A percentile compares a stretch with the other conserved stretches of the same genome.
Evolutionary conservation across 495 filamentous ascomycete species (phyloP).

Genomic region (Penicillium psychrofluorescens): DNA sequence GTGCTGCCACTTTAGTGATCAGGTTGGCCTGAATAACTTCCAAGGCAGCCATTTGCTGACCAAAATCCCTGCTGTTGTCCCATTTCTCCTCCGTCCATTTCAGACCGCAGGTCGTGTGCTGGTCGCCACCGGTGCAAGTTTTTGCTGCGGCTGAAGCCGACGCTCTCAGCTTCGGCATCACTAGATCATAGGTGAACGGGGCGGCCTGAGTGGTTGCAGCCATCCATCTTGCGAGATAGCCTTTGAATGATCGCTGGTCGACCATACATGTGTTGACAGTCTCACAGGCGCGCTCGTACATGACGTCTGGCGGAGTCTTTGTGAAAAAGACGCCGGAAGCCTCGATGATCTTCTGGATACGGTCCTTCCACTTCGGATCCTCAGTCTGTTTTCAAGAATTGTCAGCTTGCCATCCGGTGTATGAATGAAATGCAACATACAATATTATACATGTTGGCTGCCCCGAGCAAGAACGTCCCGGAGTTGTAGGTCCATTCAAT

Average conservation of each 20-base stretch:
- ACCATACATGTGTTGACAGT: constrained; percentile 53
- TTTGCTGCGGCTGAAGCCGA: constrained; percentile 63
- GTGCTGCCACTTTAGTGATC: constrained; percentile 35
- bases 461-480: constrained; percentile 30
- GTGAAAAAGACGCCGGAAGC: constrained; percentile 47
- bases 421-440: constrained; percentile 10
- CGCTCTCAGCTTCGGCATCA: constrained; percentile 58
- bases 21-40: constrained; percentile 60
- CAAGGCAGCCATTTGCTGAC: constrained; percentile 67
- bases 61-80: constrained; percentile 53
- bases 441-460: constrained; percentile 33
- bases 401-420: neutral
- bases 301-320: constrained; percentile 39
- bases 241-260: constrained; percentile 81
- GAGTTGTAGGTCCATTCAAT: constrained; percentile 36
- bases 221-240: constrained; percentile 78
- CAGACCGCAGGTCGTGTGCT: constrained; percentile 53
- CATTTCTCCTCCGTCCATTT: constrained; percentile 50
- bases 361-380: constrained; percentile 47
- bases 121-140: constrained; percentile 56
- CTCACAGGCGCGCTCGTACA: constrained; percentile 63
- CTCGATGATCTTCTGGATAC: constrained; percentile 52
- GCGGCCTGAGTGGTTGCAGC: constrained; percentile 62
- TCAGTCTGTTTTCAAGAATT: constrained; percentile 17
- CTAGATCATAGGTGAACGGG: constrained; percentile 52